Evolutionary conservation across 257 asterid species (phyloP).

Genomic region (Plantago ovata): DNA sequence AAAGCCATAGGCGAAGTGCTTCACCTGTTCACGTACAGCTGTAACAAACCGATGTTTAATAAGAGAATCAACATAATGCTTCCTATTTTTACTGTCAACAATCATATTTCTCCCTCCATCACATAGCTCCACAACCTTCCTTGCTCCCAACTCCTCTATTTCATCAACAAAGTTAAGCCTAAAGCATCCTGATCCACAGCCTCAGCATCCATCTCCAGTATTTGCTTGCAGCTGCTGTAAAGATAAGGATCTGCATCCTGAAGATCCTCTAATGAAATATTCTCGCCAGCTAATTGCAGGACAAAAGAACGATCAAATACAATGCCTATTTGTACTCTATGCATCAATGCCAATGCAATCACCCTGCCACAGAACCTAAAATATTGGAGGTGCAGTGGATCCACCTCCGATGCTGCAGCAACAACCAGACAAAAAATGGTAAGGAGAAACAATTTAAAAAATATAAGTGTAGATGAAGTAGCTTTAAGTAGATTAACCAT

Average conservation of each 20-base stretch:
- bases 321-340: slow-evolving; percentile 85
- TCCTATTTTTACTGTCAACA: slow-evolving; percentile 78
- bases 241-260: slow-evolving; percentile 80
- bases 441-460: background rate
- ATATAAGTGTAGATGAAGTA: background rate
- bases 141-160: slow-evolving; percentile 74
- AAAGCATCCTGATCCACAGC: slow-evolving; percentile 80
- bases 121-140: slow-evolving; percentile 73
- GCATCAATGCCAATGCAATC: slow-evolving; percentile 90
- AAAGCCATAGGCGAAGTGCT: slow-evolving; percentile 68
- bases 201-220: slow-evolving; percentile 85
- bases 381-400: slow-evolving; percentile 84
- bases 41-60: slow-evolving; percentile 67
- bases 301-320: slow-evolving; percentile 84
- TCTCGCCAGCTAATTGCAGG: slow-evolving; percentile 63
- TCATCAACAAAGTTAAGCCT: slow-evolving; percentile 83
- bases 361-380: slow-evolving; percentile 83
- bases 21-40: slow-evolving; percentile 63
- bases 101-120: slow-evolving; percentile 50
- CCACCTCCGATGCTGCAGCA: slow-evolving; percentile 88
- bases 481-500: background rate
- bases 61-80: slow-evolving; percentile 66
- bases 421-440: slow-evolving; percentile 18
- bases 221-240: slow-evolving; percentile 87
- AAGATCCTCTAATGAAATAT: slow-evolving; percentile 70